Evolutionary conservation across 306 rosid species (phyloP).

Genomic region (Ceratonia siliqua): DNA sequence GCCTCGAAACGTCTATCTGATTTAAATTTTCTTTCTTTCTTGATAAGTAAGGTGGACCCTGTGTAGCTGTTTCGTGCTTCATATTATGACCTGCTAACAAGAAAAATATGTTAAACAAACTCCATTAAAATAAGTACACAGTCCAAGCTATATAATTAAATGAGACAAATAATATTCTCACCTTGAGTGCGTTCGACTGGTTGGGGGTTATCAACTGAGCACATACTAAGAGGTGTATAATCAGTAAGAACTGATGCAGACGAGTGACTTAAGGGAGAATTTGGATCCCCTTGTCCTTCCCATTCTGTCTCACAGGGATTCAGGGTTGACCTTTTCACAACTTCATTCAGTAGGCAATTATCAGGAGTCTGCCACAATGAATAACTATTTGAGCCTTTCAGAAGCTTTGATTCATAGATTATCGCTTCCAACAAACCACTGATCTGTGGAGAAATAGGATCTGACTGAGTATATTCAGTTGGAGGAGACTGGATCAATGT

Average conservation of each 20-base stretch:
- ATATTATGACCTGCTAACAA: constrained; percentile 27
- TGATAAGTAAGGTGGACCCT: constrained; percentile 20
- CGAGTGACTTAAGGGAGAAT: constrained; percentile 52
- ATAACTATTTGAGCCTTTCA: constrained; percentile 33
- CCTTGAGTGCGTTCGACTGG: constrained; percentile 47
- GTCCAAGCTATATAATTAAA: not conserved
- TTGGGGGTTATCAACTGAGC: constrained; percentile 52
- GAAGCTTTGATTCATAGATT: constrained; percentile 39
- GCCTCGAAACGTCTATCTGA: constrained; percentile 35
- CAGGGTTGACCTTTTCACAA: constrained; percentile 35
- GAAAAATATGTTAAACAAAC: not conserved
- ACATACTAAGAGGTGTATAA: constrained; percentile 55
- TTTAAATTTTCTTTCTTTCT: not conserved
- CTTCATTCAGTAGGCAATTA: constrained; percentile 38
- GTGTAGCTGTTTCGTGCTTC: constrained; percentile 42
- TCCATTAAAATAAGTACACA: not conserved
- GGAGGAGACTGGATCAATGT: constrained; percentile 49
- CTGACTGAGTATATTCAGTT: constrained; percentile 32
- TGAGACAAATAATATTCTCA: constrained; percentile 30
- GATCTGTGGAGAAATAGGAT: constrained; percentile 40
- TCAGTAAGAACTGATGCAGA: constrained; percentile 49
- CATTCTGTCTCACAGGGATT: constrained; percentile 40
- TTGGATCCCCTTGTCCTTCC: constrained; percentile 41
- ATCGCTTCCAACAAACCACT: constrained; percentile 65
- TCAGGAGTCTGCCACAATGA: constrained; percentile 40